Evolutionary conservation across 495 filamentous ascomycete genomes (phyloP), one percentile per base, ranked within the genome.

Genomic region (Glonium stellatum): DNA sequence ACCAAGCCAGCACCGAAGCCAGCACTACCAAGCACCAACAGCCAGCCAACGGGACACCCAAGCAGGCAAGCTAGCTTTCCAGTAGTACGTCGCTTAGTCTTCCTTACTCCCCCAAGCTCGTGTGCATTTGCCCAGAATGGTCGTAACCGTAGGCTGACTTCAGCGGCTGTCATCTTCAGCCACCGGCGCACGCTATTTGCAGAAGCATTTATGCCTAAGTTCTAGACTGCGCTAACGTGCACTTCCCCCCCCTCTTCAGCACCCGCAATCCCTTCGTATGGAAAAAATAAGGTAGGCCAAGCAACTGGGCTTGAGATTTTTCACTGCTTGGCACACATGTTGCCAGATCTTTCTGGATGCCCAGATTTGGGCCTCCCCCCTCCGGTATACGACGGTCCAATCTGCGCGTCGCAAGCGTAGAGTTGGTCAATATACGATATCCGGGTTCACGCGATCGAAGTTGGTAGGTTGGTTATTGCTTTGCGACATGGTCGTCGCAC

Each of bases 201-300:
- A 44, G 39, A 44, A 44, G 39, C 13, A 44, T 15, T 31, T 44
- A 44, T 44, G 39, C 39, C 39, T 18, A 18, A 44, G 39, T 44
- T 44, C 39, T 44, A 44, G 39, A 44, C 39, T 44, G 39, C 39
- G 39, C 39, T 6, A 31, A 31, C 27, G 27, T 2, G 27, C 3
- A 1, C 18, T 11, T 11, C 10, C 13, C 13, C 13, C 3, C 18
- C 18, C 39, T 11, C 10, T 4, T 44, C 13, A 44, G 18, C 39
- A 44, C 12, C 18, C 18, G 10, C 39, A 44, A 18, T 44, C 39
- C 39, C 18, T 44, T 11, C 39, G 39, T 13, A 44, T 44, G 18
- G 39, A 11, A 44, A 44, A 44, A 44, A 44, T 44, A 44, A 44
- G 39, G 39, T 44, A 44, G 39, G 39, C 39, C 39, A 44, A 44